Evolutionary conservation across 2,329 filamentous ascomycete genomes (phyloP).

Genomic region (Lachnellula occidentalis): DNA sequence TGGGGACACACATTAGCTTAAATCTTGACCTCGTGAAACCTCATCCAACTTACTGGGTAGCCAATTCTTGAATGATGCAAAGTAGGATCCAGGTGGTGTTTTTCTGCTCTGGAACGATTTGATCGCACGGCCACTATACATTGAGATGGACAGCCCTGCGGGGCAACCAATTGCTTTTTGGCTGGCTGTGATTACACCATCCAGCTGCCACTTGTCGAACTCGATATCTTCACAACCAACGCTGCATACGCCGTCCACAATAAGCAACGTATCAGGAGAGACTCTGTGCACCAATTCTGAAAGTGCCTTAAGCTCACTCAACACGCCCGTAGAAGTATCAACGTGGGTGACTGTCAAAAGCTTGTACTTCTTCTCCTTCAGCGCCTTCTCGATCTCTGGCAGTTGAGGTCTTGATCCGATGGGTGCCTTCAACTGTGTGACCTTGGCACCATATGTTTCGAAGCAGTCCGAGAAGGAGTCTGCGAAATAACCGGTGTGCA

Average conservation of each 20-base stretch:
- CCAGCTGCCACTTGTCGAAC: conserved; percentile 91
- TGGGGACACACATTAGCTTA: background rate
- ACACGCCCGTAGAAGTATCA: conserved; percentile 92
- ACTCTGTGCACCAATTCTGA: conserved; percentile 78
- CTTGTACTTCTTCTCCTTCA: conserved; percentile 92
- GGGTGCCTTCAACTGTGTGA: conserved; percentile 82
- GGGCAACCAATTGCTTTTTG: conserved; percentile 97
- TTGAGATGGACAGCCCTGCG: conserved; percentile 87
- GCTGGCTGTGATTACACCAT: conserved; percentile 87
- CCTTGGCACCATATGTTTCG: conserved; percentile 81
- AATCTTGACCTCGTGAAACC: background rate
- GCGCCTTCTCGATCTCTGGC: conserved; percentile 78
- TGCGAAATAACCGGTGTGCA: conserved; percentile 96
- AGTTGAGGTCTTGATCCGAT: conserved; percentile 85
- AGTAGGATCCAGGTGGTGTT: conserved; percentile 80
- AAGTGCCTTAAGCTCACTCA: conserved; percentile 83
- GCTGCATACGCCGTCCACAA: conserved; percentile 96
- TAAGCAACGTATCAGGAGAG: conserved; percentile 82
- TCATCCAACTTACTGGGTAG: conserved; percentile 61
- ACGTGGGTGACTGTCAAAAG: conserved; percentile 92
- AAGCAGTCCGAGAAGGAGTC: conserved; percentile 93
- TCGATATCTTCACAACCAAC: conserved; percentile 93
- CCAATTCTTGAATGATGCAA: conserved; percentile 97
- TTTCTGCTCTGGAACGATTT: conserved; percentile 74
- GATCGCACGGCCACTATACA: conserved; percentile 86